Evolutionary conservation across 1,284 basidiomycete species (phyloP).

Genomic region (Fomitopsis palustris): DNA sequence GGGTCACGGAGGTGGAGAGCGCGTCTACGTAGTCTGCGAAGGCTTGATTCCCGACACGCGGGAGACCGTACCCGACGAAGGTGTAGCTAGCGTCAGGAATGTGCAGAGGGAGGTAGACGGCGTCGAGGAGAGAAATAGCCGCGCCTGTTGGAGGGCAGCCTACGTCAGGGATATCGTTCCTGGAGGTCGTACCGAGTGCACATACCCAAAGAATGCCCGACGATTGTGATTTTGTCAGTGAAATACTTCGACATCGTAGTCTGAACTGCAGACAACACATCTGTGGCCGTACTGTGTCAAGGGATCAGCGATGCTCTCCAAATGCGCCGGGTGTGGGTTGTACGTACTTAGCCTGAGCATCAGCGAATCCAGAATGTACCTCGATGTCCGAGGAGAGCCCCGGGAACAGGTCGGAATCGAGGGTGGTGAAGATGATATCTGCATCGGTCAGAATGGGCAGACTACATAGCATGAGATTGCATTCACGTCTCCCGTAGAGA

Average conservation of each 20-base stretch:
- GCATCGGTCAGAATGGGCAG: conserved; percentile 50
- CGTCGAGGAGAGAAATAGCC: conserved; percentile 46
- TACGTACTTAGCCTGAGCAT: conserved; percentile 48
- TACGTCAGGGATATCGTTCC: not conserved
- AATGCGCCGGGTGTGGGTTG: not conserved
- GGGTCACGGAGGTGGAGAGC: conserved; percentile 34
- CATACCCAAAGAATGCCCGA: conserved; percentile 40
- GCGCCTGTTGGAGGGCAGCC: conserved; percentile 27
- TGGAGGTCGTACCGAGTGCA: not conserved
- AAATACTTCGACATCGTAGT: conserved; percentile 25
- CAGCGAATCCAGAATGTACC: conserved; percentile 56
- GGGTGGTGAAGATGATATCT: conserved; percentile 36
- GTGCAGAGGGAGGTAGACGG: conserved; percentile 43
- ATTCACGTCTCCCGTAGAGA: not conserved
- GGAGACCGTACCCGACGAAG: conserved; percentile 46
- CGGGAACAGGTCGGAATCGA: conserved; percentile 54
- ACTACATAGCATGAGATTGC: conserved; percentile 25
- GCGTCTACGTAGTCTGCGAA: conserved; percentile 57
- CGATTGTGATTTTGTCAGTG: conserved; percentile 29
- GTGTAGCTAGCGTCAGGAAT: conserved; percentile 37
- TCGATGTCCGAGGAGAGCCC: conserved; percentile 43
- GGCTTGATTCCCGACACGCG: conserved; percentile 60
- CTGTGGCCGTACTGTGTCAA: conserved; percentile 28
- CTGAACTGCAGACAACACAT: conserved; percentile 35
- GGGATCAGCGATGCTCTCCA: not conserved